phyloP scores from a whole-genome alignment of 2,329 filamentous ascomycete genomes.

The Apiospora arundinis region DNA sequence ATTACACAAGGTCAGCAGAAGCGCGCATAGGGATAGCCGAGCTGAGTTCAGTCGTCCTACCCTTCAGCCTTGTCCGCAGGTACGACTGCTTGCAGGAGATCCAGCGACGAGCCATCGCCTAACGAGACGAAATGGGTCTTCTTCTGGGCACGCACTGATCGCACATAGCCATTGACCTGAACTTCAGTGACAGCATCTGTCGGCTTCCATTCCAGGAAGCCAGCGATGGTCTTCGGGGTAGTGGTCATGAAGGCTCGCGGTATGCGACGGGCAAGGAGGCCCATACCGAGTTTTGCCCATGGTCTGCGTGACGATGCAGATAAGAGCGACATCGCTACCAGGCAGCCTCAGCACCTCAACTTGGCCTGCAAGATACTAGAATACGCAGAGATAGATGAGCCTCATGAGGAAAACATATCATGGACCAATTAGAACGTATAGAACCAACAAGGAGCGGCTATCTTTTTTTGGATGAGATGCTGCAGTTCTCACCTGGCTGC shows the following conservation, averaged over 20 bases:
- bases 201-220: constrained; percentile 61
- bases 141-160: constrained; percentile 88
- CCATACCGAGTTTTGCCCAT: constrained; percentile 27
- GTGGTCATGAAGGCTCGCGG: constrained; percentile 37
- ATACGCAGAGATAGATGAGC: background rate
- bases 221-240: constrained; percentile 56
- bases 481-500: background rate
- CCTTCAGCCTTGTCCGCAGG: constrained; percentile 73
- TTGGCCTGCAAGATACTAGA: background rate
- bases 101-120: constrained; percentile 83
- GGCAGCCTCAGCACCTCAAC: background rate
- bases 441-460: background rate
- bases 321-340: background rate
- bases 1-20: constrained; percentile 37
- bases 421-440: background rate
- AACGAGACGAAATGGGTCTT: constrained; percentile 81
- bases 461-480: background rate
- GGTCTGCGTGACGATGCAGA: constrained; percentile 32
- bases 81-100: constrained; percentile 81
- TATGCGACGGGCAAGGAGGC: constrained; percentile 24
- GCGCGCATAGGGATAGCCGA: constrained; percentile 25
- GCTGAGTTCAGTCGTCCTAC: constrained; percentile 56
- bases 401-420: background rate
- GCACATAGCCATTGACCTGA: constrained; percentile 78
- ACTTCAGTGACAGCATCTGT: constrained; percentile 53